Conservation (phyloP, 2,329 filamentous ascomycete genomes). For the Acrocalymma vagum region DNA sequence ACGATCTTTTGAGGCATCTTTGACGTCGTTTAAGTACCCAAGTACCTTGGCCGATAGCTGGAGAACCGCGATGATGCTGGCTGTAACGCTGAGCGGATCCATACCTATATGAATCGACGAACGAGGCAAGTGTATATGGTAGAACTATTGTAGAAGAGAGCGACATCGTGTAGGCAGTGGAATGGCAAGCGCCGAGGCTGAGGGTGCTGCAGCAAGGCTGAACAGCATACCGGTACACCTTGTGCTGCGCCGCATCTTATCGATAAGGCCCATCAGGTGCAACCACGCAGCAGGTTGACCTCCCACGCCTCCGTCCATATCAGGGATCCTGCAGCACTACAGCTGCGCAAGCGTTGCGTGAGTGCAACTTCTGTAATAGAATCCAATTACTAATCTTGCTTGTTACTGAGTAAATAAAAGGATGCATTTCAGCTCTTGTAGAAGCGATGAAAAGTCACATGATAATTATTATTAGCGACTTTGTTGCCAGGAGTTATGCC, state of each 20-base stretch:
- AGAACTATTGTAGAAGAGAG: background rate
- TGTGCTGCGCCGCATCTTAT: background rate
- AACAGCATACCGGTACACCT: background rate
- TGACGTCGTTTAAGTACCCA: constrained; percentile 8
- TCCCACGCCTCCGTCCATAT: too few relatives aligned
- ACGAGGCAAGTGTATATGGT: background rate
- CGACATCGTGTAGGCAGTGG: background rate
- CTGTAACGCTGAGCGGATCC: constrained; percentile 15
- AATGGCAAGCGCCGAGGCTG: background rate
- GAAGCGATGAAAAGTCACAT: too few relatives aligned
- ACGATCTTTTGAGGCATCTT: constrained; percentile 12
- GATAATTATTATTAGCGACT: too few relatives aligned
- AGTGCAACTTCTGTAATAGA: too few relatives aligned
- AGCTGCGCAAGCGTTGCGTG: too few relatives aligned
- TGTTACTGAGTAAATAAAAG: too few relatives aligned
- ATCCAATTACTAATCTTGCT: too few relatives aligned
- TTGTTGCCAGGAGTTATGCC: too few relatives aligned
- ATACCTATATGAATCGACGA: too few relatives aligned
- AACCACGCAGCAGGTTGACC: too few relatives aligned
- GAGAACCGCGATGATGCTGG: constrained; percentile 15
- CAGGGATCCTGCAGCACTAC: too few relatives aligned
- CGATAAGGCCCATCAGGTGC: constrained; percentile 5
- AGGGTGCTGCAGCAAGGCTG: background rate
- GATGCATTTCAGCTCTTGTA: too few relatives aligned
- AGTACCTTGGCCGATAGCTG: constrained; percentile 13